Base-by-base conservation (phyloP, 768 basidiomycete species). In the Panellus pusillus region DNA sequence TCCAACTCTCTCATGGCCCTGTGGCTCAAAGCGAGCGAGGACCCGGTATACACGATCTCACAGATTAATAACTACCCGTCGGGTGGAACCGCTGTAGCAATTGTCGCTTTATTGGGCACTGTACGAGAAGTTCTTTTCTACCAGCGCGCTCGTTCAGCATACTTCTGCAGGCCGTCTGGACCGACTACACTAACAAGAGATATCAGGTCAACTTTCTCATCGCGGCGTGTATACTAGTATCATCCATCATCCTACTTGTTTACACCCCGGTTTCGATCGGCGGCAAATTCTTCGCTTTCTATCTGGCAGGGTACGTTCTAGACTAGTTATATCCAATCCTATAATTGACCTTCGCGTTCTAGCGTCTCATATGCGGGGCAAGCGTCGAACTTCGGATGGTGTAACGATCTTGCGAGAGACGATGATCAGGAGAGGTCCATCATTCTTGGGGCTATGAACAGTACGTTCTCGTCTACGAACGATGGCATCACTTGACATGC, bases 361-460 rank as follows among this genome's bases (percentile, higher is more conserved):
- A 86, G 87, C 2, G 83, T 86, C 14, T 81, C 85, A 6, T 91
- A 85, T 63, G 78, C 86, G 0, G 87, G 88, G 9, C 89, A 90
- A 64, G 89, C 87, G 6, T 82, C 81, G 15, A 91, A 87, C 20
- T 89, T 90, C 62, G 83, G 82, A 13, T 89, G 89, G 89, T 86
- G 87, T n/a, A 91, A 91, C 66, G 84, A 87, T 63, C 79, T 87
- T 46, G 85, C 84, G 52, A 78, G 81, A 24, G 82, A 87, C 59
- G 85, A 91, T 66, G 76, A 84, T 61, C 81, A 84, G 65, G 84
- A 87, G 61, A 79, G 87, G 40, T 80, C 75, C 5, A 71, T 90
- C 37, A 85, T 89, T 3, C 74, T 91, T 14, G 87, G 84, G 20
- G 84, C 82, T 6, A 90, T 91, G 89, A 90, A 60, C 39, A 90